Conservation (phyloP, 2,329 filamentous ascomycete genomes). For the Talaromyces amestolkiae region DNA sequence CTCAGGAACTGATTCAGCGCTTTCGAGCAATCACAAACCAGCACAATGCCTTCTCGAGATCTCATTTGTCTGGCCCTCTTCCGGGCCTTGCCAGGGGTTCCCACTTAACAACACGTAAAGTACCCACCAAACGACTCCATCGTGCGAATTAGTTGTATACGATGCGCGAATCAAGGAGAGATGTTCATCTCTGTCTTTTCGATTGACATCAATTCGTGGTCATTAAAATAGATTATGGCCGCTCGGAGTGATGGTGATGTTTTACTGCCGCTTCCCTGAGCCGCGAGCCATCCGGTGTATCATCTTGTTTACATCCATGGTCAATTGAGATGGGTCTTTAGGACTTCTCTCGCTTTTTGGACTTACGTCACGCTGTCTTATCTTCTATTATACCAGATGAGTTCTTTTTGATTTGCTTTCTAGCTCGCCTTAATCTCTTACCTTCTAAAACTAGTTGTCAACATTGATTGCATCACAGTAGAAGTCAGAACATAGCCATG, state of each 20-base stretch:
- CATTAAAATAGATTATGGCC: not conserved
- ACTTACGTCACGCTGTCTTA: not conserved
- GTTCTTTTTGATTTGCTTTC: not conserved
- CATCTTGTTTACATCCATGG: not conserved
- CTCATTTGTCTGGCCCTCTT: not conserved
- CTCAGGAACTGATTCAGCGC: not conserved
- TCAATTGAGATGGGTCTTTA: not conserved
- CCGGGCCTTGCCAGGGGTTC: conserved; percentile 5
- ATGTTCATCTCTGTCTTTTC: not conserved
- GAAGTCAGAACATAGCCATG: not conserved
- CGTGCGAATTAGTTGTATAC: not conserved
- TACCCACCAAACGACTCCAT: not conserved
- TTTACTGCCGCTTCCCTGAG: not conserved
- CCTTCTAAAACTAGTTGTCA: not conserved
- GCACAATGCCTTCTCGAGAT: not conserved
- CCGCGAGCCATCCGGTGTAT: not conserved
- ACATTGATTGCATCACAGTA: not conserved
- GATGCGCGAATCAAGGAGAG: not conserved
- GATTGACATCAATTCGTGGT: conserved; percentile 3
- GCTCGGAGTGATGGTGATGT: not conserved
- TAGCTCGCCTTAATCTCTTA: not conserved
- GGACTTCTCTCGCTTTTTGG: not conserved
- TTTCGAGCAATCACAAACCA: not conserved
- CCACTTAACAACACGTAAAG: conserved; percentile 3
- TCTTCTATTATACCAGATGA: not conserved